Evolutionary conservation across 129 eudicot genomes (phyloP).

Genomic region (Tagetes patula): DNA sequence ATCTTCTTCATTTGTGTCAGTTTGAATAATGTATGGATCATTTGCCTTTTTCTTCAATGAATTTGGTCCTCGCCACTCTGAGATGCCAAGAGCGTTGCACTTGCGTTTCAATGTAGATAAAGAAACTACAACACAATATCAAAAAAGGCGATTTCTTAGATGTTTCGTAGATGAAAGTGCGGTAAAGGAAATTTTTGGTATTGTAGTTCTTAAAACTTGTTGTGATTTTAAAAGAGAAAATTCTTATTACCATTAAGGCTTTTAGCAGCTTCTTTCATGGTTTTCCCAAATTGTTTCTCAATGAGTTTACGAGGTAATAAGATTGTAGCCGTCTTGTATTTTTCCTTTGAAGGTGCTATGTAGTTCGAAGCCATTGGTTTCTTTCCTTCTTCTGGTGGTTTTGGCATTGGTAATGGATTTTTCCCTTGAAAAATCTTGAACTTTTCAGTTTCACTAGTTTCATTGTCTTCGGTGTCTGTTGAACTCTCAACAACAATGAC

Average conservation of each 20-base stretch:
- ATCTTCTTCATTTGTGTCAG: conserved; percentile 1
- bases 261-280: conserved; percentile 9
- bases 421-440: conserved; percentile 19
- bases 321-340: not conserved
- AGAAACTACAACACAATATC: conserved; percentile 12
- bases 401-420: not conserved
- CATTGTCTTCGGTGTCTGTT: not conserved
- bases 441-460: not conserved
- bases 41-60: not conserved
- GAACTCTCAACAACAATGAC: not conserved
- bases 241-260: not conserved
- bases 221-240: not conserved
- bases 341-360: not conserved
- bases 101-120: conserved; percentile 27
- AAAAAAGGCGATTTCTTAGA: not conserved
- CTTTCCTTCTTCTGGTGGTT: not conserved
- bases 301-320: not conserved
- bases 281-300: conserved; percentile 2
- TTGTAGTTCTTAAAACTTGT: not conserved
- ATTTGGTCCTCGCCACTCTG: not conserved
- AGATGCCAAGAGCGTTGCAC: not conserved
- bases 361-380: conserved; percentile 1
- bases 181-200: not conserved
- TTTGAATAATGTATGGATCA: not conserved
- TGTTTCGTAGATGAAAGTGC: not conserved